phyloP scores from a whole-genome alignment of 495 filamentous ascomycete genomes.

The Aspergillus kassunensis region DNA sequence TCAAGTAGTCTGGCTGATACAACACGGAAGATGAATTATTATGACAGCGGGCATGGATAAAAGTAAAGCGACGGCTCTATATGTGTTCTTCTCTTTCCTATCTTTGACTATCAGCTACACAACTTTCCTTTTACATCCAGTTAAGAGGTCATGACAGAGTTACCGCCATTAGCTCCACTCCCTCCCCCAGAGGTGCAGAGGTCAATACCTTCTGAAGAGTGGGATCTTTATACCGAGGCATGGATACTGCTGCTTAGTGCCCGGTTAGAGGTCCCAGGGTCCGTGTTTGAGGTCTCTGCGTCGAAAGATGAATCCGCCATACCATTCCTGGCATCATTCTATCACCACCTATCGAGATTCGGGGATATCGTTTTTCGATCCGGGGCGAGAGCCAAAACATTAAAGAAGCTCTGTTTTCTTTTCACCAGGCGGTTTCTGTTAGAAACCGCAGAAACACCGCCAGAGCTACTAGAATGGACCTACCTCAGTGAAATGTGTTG shows the following conservation, averaged over 20 bases:
- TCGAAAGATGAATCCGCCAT: slow-evolving; percentile 51
- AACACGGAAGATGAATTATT: background rate
- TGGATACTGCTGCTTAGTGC: slow-evolving; percentile 65
- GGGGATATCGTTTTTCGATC: slow-evolving; percentile 36
- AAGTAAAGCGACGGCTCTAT: background rate
- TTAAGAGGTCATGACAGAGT: slow-evolving; percentile 34
- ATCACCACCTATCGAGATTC: slow-evolving; percentile 43
- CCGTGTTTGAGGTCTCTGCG: slow-evolving; percentile 48
- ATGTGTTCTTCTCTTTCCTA: background rate
- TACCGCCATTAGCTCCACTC: slow-evolving; percentile 71
- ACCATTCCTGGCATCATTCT: slow-evolving; percentile 60
- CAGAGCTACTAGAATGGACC: slow-evolving; percentile 33
- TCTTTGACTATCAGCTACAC: background rate
- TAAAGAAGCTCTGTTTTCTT: slow-evolving; percentile 61
- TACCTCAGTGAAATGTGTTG: slow-evolving; percentile 36
- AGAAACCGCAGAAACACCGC: slow-evolving; percentile 19
- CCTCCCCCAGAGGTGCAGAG: slow-evolving; percentile 65
- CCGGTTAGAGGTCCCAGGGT: slow-evolving; percentile 54
- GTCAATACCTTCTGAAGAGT: slow-evolving; percentile 63
- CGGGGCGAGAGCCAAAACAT: slow-evolving; percentile 44
- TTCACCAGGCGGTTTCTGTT: slow-evolving; percentile 48
- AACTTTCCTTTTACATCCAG: background rate
- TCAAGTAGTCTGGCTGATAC: background rate
- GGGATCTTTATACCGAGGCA: slow-evolving; percentile 72
- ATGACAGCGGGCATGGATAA: background rate